Base-by-base conservation (phyloP, 23 red algal genomes). In the Gracilaria domingensis region DNA sequence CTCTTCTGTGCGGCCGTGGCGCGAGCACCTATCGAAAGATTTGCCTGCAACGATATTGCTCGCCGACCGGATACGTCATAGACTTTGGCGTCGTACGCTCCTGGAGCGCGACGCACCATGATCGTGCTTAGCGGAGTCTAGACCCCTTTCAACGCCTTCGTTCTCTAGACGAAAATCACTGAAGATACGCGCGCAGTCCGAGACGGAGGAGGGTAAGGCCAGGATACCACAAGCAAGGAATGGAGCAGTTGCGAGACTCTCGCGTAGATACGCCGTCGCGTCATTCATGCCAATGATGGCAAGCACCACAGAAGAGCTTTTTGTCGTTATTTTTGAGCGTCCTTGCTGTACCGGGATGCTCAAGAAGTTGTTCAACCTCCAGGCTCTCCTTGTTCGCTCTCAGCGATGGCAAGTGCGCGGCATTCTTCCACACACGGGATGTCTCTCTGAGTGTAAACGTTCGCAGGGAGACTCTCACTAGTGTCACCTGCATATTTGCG, bases 71-170 rank as follows among this genome's bases (percentile, higher is more conserved):
- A 93, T 16, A 93, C 81, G 58, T 93, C 90, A 44, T 86, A 93
- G 21, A 93, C 90, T 21, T 55, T 80, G 21, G 82, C 90, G 53
- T 65, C 48, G 50, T 80, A 50, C 17, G 90, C 90, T 33, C 80
- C 81, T 1, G 87, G 72, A 13, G 87, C 87, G 74, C 73, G 87
- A 54, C 87, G 87, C 44, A 91, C 87, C 87, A 91, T 91, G 62
- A 2, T 33, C 14, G 28, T 13, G 20, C 16, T 7, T 67, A 25
- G 33, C 32, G 11, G 62, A 67, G 20, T 21, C 13, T 67, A 8
- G 4, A 12, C 11, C 32, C 62, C 0, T 4, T 1, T 67, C 20
- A 12, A 12, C 26, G 62, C 2, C 24, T 67, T 16, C 17, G 42
- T 11, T 16, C 8, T 32, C 7, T 13, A 67, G 62, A 29, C 24